These are phyloP conservation scores for Misopates orontium DNA, from an alignment of 257 asterid genomes.

Conservation along the genomic window DNA sequence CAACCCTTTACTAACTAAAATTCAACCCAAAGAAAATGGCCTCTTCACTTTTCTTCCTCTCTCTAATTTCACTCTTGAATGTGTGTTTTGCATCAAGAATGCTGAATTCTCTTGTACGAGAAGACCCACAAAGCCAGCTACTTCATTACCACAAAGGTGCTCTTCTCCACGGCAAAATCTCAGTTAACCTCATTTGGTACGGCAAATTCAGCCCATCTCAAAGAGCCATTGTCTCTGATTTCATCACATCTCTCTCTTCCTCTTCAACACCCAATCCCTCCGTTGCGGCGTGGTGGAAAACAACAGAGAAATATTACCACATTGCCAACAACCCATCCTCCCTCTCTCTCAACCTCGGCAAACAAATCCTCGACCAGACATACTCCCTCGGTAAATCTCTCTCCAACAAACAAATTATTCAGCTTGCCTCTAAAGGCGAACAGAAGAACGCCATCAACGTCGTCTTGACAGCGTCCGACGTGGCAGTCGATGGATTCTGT, in stretches of 20 bases:
- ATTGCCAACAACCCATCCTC: constrained; percentile 36
- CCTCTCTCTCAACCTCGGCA: constrained; percentile 35
- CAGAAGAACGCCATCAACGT: constrained; percentile 49
- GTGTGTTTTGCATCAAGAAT: neutral
- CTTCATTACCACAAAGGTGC: constrained; percentile 63
- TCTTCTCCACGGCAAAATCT: constrained; percentile 58
- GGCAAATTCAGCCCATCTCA: constrained; percentile 62
- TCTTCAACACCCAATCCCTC: constrained; percentile 30
- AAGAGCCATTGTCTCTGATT: constrained; percentile 45
- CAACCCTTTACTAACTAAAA: too few relatives aligned
- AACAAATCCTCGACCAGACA: constrained; percentile 40
- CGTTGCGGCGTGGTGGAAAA: constrained; percentile 51
- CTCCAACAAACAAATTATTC: constrained; percentile 30
- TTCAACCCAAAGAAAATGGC: neutral
- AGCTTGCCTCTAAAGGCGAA: constrained; percentile 46
- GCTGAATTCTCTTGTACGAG: neutral
- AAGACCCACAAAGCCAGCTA: constrained; percentile 31
- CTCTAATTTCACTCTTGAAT: neutral
- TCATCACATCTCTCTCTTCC: constrained; percentile 39
- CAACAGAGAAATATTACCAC: constrained; percentile 45
- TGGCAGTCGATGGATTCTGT: constrained; percentile 51
- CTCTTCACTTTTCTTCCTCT: neutral
- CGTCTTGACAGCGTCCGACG: constrained; percentile 54
- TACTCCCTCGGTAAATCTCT: constrained; percentile 53
- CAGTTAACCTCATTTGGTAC: constrained; percentile 67